Percentiles rank a stretch among this genome's conserved stretches.
Evolutionary conservation across 441 rosid species (phyloP).

Genomic region (Adansonia madagascariensis): DNA sequence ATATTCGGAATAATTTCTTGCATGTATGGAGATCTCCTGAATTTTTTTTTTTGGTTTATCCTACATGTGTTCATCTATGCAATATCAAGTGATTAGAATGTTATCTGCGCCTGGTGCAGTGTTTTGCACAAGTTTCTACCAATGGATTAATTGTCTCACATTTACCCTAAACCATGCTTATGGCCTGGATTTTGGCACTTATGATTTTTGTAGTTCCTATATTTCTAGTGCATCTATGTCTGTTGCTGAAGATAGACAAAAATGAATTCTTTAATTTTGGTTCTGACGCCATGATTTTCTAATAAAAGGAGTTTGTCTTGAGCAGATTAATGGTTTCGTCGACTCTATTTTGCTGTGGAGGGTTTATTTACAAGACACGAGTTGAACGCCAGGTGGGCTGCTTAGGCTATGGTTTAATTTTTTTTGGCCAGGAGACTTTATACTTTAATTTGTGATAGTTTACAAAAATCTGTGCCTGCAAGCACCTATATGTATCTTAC

Average conservation of each 20-base stretch:
- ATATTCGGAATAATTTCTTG: constrained; percentile 85
- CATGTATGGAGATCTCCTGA: constrained; percentile 54
- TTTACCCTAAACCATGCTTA: not conserved
- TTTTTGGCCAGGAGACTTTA: not conserved
- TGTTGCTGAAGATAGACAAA: not conserved
- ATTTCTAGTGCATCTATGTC: not conserved
- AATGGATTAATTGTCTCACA: constrained; percentile 10
- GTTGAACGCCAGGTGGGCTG: constrained; percentile 70
- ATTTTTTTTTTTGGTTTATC: not conserved
- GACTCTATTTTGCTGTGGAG: constrained; percentile 75
- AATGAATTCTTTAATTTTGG: not conserved
- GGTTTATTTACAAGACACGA: constrained; percentile 84
- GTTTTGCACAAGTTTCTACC: constrained; percentile 2
- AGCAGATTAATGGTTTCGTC: constrained; percentile 69
- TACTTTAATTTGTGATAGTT: constrained; percentile 9
- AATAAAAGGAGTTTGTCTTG: constrained; percentile 28
- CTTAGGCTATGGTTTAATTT: not conserved
- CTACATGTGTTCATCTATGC: constrained; percentile 10
- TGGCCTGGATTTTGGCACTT: not conserved
- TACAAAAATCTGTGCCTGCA: not conserved
- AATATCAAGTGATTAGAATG: not conserved
- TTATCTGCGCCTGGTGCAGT: not conserved
- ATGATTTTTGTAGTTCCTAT: not conserved
- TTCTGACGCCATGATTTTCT: constrained; percentile 24
- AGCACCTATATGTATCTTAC: constrained; percentile 23